Conservation (phyloP, 805 yeast genomes). For the Saccharomycopsis microspora region DNA sequence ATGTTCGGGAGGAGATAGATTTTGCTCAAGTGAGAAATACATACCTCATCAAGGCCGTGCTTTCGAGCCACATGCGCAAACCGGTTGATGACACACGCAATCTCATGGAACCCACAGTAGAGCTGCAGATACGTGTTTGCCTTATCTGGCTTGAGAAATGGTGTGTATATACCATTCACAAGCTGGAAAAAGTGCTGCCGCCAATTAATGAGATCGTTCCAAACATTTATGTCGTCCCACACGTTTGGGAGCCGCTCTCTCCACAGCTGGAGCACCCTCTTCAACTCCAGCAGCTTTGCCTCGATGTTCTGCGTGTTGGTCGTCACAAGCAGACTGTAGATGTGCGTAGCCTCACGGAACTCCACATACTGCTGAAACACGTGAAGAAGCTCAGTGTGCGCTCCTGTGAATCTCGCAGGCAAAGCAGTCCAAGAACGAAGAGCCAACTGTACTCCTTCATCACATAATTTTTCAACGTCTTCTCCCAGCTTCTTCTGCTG, state of each 20-base stretch:
- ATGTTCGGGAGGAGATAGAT: conserved; percentile 94
- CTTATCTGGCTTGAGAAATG: conserved; percentile 66
- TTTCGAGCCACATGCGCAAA: conserved; percentile 98
- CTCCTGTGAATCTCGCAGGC: conserved; percentile 61
- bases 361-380: conserved; percentile 96
- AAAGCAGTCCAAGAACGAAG: conserved; percentile 87
- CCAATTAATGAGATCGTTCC: conserved; percentile 99
- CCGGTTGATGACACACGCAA: conserved; percentile 96
- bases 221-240: conserved; percentile 95
- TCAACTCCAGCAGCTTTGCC: conserved; percentile 85
- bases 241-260: conserved; percentile 90
- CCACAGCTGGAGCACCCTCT: conserved; percentile 95
- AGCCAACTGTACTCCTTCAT: conserved; percentile 92
- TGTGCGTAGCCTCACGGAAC: conserved; percentile 93
- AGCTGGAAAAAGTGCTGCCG: conserved; percentile 97
- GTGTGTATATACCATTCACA: conserved; percentile 87
- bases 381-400: conserved; percentile 84
- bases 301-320: conserved; percentile 91
- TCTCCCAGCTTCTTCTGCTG: conserved; percentile 80
- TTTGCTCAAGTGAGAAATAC: conserved; percentile 83
- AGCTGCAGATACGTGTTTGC: conserved; percentile 84
- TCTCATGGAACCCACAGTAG: conserved; percentile 95
- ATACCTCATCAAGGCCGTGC: conserved; percentile 94
- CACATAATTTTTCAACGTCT: conserved; percentile 78
- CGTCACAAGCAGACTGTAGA: conserved; percentile 74